Evolutionary conservation across 164 flowering plant genomes (phyloP).

Genomic region (Magnolia officinalis): DNA sequence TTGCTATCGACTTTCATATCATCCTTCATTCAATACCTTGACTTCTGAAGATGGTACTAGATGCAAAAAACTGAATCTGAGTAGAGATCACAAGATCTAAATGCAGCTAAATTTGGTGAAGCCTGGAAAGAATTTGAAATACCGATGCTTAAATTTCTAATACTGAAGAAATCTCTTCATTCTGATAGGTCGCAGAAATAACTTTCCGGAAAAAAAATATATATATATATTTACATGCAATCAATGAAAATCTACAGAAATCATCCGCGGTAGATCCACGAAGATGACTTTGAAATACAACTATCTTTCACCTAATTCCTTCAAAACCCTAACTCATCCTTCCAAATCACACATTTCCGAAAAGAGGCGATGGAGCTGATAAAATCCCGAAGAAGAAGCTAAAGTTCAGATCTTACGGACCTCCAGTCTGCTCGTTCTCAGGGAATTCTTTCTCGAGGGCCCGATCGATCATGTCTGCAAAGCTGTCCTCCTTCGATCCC

Average conservation of each 20-base stretch:
- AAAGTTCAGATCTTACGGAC: constrained; percentile 42
- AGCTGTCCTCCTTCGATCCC: constrained; percentile 50
- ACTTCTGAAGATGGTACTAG: neutral
- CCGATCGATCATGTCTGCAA: constrained; percentile 73
- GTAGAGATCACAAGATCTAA: neutral
- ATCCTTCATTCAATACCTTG: neutral
- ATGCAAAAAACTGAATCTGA: neutral
- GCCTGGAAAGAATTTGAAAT: neutral
- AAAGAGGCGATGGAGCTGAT: neutral
- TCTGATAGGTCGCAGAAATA: neutral
- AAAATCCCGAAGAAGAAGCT: neutral
- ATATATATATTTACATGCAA: neutral
- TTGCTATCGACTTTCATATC: neutral
- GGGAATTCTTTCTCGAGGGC: constrained; percentile 83
- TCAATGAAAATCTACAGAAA: neutral
- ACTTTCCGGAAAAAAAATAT: neutral
- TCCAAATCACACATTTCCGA: constrained; percentile 4
- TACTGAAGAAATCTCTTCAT: neutral
- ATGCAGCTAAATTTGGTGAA: neutral
- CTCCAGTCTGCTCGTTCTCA: constrained; percentile 60
- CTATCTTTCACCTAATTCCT: neutral
- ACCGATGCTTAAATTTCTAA: neutral
- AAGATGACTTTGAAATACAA: neutral
- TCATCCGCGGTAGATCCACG: neutral
- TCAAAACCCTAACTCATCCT: constrained; percentile 3